Evolutionary conservation across 2,329 filamentous ascomycete species (phyloP).

Genomic region (Colletotrichum gigasporum): DNA sequence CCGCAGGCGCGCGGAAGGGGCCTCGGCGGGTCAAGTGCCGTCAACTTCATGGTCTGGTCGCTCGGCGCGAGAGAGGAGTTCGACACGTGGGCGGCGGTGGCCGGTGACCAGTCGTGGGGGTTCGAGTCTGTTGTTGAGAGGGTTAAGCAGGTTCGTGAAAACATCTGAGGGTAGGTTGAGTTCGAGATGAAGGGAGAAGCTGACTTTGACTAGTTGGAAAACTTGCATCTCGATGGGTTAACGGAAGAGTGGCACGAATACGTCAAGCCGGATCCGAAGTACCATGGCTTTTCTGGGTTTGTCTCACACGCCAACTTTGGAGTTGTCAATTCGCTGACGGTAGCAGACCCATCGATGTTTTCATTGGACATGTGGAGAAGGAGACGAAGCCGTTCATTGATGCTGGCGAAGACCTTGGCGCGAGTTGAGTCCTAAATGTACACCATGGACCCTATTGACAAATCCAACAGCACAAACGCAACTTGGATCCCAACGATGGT

Average conservation of each 20-base stretch:
- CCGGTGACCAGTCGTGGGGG: slow-evolving; percentile 60
- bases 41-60: slow-evolving; percentile 65
- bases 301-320: neutral
- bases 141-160: neutral
- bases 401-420: slow-evolving; percentile 7
- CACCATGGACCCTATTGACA: neutral
- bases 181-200: no score
- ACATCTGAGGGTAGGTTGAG: no score
- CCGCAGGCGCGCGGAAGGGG: slow-evolving; percentile 61
- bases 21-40: slow-evolving; percentile 60
- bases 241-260: slow-evolving; percentile 11
- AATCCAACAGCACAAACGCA: neutral
- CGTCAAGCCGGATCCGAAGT: neutral
- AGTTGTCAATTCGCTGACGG: neutral
- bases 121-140: slow-evolving; percentile 6
- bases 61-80: slow-evolving; percentile 68
- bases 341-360: slow-evolving; percentile 13
- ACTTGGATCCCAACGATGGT: slow-evolving; percentile 14
- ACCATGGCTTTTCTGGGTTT: slow-evolving; percentile 14
- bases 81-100: slow-evolving; percentile 66
- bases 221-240: slow-evolving; percentile 4
- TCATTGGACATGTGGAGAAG: slow-evolving; percentile 4
- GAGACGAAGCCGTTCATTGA: slow-evolving; percentile 22
- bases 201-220: neutral
- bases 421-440: neutral